Conservation (phyloP, 2,329 filamentous ascomycete genomes). For the Paracoccidioides brasiliensis region DNA sequence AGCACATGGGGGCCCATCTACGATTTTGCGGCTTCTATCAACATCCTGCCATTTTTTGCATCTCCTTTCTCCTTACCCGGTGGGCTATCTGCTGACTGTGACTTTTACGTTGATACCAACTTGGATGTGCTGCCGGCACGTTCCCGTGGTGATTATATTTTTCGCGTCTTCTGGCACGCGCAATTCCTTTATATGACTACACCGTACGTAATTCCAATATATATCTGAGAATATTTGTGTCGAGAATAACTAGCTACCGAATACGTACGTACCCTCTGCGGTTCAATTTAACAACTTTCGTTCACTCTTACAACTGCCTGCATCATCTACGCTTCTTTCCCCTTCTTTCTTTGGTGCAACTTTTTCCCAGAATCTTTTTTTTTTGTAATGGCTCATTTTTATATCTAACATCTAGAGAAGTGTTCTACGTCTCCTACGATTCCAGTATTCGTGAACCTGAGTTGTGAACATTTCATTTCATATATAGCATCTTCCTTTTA, state of each 20-base stretch:
- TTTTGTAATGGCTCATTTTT: too few relatives aligned
- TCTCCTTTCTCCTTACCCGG: neutral
- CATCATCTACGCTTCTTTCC: too few relatives aligned
- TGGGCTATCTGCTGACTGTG: neutral
- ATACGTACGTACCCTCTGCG: neutral
- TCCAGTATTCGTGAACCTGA: neutral
- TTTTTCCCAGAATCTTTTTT: too few relatives aligned
- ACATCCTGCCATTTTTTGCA: neutral
- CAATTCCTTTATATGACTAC: neutral
- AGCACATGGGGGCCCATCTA: neutral
- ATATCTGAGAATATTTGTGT: neutral
- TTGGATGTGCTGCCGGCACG: neutral
- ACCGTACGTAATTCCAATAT: neutral
- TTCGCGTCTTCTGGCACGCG: neutral
- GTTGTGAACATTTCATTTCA: neutral
- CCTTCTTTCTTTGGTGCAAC: too few relatives aligned
- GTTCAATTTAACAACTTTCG: too few relatives aligned
- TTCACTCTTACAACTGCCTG: too few relatives aligned
- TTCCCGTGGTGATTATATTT: neutral
- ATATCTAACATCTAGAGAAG: too few relatives aligned
- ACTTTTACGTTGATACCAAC: neutral
- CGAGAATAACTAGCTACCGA: too few relatives aligned
- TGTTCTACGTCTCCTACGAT: neutral
- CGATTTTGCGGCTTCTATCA: neutral
- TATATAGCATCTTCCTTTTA: neutral